Conservation (phyloP, 2,329 filamentous ascomycete genomes). For the Cladosporium sp. region DNA sequence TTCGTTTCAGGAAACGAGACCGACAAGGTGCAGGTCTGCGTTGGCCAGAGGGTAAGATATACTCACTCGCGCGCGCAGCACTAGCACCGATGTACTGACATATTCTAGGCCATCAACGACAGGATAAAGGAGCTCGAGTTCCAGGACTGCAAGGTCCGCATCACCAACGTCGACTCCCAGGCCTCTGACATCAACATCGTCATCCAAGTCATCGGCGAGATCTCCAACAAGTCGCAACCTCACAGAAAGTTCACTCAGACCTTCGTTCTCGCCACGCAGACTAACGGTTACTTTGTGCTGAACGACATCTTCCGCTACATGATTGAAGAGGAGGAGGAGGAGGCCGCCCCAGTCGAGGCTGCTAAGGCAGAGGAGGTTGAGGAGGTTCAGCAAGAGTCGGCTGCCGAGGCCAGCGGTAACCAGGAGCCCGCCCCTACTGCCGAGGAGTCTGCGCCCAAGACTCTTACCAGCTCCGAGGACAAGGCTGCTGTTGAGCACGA, state of each 20-base stretch:
- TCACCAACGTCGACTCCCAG: conserved; percentile 96
- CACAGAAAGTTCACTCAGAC: conserved; percentile 97
- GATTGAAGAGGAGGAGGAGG: conserved; percentile 72
- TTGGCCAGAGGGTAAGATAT: conserved; percentile 74
- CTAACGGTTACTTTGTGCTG: conserved; percentile 94
- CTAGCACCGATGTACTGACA: conserved; percentile 16
- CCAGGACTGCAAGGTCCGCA: conserved; percentile 96
- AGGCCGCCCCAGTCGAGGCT: conserved; percentile 41
- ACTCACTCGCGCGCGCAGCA: neutral
- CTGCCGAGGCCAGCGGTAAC: conserved; percentile 32
- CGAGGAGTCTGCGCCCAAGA: conserved; percentile 30
- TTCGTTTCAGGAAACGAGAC: conserved; percentile 91
- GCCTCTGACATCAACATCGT: conserved; percentile 89
- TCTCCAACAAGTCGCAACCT: conserved; percentile 86
- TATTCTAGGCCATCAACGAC: conserved; percentile 75
- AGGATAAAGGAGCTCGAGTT: conserved; percentile 90
- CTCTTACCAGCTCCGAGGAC: conserved; percentile 31
- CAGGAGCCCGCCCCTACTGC: conserved; percentile 39
- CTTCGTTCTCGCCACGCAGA: conserved; percentile 93
- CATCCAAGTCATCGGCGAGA: conserved; percentile 96
- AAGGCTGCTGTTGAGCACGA: conserved; percentile 41
- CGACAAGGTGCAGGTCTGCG: conserved; percentile 77
- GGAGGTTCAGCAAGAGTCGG: conserved; percentile 16
- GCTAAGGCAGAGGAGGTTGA: conserved; percentile 28
- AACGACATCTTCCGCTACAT: conserved; percentile 98